Evolutionary conservation across 202 grass and related monocot species (phyloP).

Genomic region (Setaria italica): DNA sequence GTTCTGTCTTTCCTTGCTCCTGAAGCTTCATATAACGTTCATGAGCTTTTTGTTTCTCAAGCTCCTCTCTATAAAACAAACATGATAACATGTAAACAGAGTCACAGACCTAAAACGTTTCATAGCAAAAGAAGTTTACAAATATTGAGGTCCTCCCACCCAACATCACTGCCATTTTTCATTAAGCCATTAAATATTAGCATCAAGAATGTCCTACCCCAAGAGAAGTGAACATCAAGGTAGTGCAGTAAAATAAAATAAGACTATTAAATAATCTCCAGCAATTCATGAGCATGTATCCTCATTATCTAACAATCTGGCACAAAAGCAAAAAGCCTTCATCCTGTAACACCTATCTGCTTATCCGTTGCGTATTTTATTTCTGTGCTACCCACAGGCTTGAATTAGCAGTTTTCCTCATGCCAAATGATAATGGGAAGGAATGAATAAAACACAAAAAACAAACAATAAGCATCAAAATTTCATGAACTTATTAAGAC

Average conservation of each 20-base stretch:
- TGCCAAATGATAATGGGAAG: background rate
- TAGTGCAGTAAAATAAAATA: background rate
- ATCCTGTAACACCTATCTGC: background rate
- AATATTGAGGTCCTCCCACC: background rate
- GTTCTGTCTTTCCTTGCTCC: constrained; percentile 98
- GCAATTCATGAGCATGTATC: constrained; percentile 9
- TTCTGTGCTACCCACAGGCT: background rate
- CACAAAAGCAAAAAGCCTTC: constrained; percentile 7
- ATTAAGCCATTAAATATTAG: background rate
- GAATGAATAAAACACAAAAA: background rate
- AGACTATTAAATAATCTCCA: background rate
- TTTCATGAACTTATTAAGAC: background rate
- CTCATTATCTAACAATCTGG: background rate
- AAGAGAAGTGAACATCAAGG: background rate
- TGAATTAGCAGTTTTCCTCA: constrained; percentile 2
- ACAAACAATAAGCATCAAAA: background rate
- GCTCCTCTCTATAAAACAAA: constrained; percentile 74
- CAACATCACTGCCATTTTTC: background rate
- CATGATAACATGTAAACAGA: constrained; percentile 23
- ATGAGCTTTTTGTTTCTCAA: constrained; percentile 94
- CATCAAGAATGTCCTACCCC: background rate
- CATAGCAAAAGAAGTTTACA: background rate
- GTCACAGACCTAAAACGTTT: background rate
- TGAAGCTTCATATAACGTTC: constrained; percentile 99
- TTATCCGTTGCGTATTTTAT: background rate